Percentiles rank a stretch among this genome's conserved stretches.
phyloP scores from a whole-genome alignment of 305 asterid species.

The Fraxinus ornus region DNA sequence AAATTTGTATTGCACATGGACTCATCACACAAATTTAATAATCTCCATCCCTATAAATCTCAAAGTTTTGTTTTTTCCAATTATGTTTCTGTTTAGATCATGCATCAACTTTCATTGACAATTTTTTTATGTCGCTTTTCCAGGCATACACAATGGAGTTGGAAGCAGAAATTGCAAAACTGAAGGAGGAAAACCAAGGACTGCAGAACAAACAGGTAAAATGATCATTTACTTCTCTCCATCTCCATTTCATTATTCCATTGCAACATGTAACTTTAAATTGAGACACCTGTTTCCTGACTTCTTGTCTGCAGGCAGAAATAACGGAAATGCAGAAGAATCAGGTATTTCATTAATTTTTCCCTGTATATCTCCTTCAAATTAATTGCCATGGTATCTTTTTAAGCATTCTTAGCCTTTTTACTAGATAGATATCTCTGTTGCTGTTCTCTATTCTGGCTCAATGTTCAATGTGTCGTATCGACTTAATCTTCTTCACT shows the following conservation, averaged over 20 bases:
- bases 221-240: neutral
- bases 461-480: neutral
- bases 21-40: neutral
- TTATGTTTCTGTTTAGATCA: neutral
- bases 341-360: slow-evolving; percentile 45
- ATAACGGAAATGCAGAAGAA: slow-evolving; percentile 76
- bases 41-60: neutral
- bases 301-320: slow-evolving; percentile 43
- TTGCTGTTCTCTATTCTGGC: neutral
- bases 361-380: neutral
- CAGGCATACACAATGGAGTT: slow-evolving; percentile 90
- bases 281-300: slow-evolving; percentile 17
- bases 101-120: neutral
- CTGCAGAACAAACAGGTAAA: slow-evolving; percentile 73
- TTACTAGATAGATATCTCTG: neutral
- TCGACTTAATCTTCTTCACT: neutral
- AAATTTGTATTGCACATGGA: neutral
- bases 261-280: neutral
- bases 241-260: neutral
- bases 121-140: neutral
- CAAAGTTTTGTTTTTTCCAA: neutral
- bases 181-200: slow-evolving; percentile 83
- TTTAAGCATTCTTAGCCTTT: neutral
- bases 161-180: slow-evolving; percentile 90
- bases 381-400: neutral